Evolutionary conservation across 176 grass and related monocot genomes (phyloP).

Genomic region (Avena atlantica): DNA sequence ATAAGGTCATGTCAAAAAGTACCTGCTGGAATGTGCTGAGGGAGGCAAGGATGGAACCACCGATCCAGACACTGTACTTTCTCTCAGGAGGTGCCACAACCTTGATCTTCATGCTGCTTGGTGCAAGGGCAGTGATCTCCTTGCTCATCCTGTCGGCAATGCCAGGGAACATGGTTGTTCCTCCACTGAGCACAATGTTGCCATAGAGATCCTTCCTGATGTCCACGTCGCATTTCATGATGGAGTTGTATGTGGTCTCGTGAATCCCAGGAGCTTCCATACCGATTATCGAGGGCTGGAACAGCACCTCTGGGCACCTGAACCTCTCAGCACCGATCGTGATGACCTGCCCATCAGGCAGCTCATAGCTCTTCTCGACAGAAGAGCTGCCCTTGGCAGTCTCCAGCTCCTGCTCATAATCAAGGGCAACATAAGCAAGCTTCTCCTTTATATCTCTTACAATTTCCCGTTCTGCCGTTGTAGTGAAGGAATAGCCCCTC

Average conservation of each 20-base stretch:
- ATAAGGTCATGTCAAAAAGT: neutral
- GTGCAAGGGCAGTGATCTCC: conserved; percentile 57
- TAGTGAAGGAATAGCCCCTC: conserved; percentile 59
- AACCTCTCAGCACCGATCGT: conserved; percentile 55
- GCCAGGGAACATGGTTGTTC: conserved; percentile 59
- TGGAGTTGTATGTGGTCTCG: conserved; percentile 63
- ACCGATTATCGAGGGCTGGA: conserved; percentile 55
- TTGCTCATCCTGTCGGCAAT: conserved; percentile 60
- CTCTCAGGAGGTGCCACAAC: conserved; percentile 56
- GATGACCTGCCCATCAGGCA: conserved; percentile 55
- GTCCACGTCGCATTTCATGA: conserved; percentile 58
- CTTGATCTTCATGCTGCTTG: conserved; percentile 59
- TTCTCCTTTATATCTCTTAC: conserved; percentile 65
- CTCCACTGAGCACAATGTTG: conserved; percentile 59
- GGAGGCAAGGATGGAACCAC: conserved; percentile 56
- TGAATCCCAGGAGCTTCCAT: conserved; percentile 58
- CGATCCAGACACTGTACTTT: conserved; percentile 58
- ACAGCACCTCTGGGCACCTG: conserved; percentile 57
- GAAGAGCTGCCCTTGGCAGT: conserved; percentile 51
- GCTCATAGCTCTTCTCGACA: conserved; percentile 50
- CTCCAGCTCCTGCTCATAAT: conserved; percentile 55
- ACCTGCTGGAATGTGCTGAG: conserved; percentile 63
- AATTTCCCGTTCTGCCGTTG: conserved; percentile 53
- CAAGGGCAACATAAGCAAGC: conserved; percentile 52
- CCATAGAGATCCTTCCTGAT: conserved; percentile 58